phyloP scores from a whole-genome alignment of 176 grass and related monocot genomes.

The Metroxylon sagu region DNA sequence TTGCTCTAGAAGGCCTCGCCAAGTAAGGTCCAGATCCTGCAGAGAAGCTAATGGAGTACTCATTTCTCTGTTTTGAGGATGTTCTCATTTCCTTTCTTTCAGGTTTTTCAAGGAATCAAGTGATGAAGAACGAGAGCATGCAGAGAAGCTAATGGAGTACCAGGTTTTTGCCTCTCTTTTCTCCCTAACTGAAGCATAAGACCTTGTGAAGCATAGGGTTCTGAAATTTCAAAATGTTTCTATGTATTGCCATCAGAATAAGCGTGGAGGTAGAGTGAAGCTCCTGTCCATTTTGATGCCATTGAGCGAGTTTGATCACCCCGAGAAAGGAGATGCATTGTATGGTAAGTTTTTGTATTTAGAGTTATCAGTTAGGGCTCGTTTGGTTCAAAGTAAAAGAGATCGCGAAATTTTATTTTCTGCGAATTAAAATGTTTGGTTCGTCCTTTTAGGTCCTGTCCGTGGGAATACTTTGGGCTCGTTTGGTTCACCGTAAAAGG shows the following conservation, averaged over 20 bases:
- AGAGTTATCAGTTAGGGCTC: neutral
- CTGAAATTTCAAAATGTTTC: neutral
- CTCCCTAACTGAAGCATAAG: too few relatives aligned
- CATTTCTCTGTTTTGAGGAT: conserved; percentile 9
- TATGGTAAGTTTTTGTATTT: conserved; percentile 20
- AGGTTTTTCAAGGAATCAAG: conserved; percentile 8
- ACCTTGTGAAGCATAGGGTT: neutral
- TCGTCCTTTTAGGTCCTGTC: too few relatives aligned
- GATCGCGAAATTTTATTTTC: too few relatives aligned
- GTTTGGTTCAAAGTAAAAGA: too few relatives aligned
- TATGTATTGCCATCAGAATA: conserved; percentile 25
- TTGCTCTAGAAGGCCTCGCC: conserved; percentile 31
- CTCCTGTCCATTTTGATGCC: conserved; percentile 37
- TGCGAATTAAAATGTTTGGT: too few relatives aligned
- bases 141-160: neutral
- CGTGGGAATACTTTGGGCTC: too few relatives aligned
- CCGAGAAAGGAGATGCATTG: conserved; percentile 40
- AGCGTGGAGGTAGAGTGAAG: conserved; percentile 45
- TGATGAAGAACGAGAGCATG: neutral
- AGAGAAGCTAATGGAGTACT: conserved; percentile 40
- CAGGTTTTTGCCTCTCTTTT: too few relatives aligned
- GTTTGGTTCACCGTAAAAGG: too few relatives aligned
- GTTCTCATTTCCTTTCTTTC: neutral
- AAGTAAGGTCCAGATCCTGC: conserved; percentile 38
- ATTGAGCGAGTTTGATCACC: conserved; percentile 31